These are phyloP conservation scores for Lentinula novae-zelandiae DNA, from an alignment of 1,284 basidiomycete genomes.

Conservation along the genomic window DNA sequence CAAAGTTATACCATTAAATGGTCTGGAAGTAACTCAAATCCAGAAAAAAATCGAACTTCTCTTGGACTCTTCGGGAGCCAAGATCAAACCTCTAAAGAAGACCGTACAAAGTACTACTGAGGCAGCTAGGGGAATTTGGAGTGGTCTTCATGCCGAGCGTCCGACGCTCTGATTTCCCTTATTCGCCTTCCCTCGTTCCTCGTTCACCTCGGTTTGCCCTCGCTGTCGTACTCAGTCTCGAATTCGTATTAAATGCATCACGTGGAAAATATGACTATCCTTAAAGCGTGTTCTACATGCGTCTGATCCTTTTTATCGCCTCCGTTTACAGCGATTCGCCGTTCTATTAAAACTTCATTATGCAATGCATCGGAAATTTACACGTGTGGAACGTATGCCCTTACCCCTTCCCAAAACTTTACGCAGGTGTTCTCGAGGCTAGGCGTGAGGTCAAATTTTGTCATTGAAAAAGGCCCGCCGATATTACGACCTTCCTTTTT, in stretches of 20 bases:
- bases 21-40: slow-evolving; percentile 67
- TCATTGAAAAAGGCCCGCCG: slow-evolving; percentile 6
- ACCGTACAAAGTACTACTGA: slow-evolving; percentile 76
- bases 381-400: slow-evolving; percentile 32
- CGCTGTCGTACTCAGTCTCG: slow-evolving; percentile 4
- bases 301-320: slow-evolving; percentile 17
- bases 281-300: slow-evolving; percentile 16
- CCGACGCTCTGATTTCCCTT: slow-evolving; percentile 32
- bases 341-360: slow-evolving; percentile 8
- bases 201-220: neutral
- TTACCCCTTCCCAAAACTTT: slow-evolving; percentile 17
- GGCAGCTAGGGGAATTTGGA: slow-evolving; percentile 83
- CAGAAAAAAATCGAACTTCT: slow-evolving; percentile 76
- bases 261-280: slow-evolving; percentile 6
- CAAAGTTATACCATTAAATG: slow-evolving; percentile 75
- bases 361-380: slow-evolving; percentile 14
- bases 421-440: slow-evolving; percentile 11
- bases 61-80: slow-evolving; percentile 79
- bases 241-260: slow-evolving; percentile 5
- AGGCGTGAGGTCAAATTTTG: slow-evolving; percentile 6
- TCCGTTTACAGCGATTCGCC: neutral
- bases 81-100: slow-evolving; percentile 73
- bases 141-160: slow-evolving; percentile 69
- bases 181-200: slow-evolving; percentile 12
- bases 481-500: slow-evolving; percentile 16